Conservation (phyloP, 345 rosid genomes). For the Litchi chinensis region DNA sequence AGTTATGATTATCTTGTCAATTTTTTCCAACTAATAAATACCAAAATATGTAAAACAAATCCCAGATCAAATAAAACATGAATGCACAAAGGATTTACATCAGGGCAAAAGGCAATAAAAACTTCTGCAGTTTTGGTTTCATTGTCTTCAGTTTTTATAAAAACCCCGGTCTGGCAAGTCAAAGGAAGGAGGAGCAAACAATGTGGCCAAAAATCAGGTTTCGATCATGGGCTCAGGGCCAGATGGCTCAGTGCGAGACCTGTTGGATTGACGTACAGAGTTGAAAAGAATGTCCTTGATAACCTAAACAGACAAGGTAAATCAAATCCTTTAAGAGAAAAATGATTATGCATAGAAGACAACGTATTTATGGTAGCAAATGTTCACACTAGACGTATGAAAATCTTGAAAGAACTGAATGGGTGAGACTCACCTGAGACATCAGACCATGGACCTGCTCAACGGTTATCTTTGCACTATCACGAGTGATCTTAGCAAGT, state of each 20-base stretch:
- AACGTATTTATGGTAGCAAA: neutral
- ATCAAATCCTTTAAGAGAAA: conserved; percentile 3
- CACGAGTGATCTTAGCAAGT: conserved; percentile 96
- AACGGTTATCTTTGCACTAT: conserved; percentile 93
- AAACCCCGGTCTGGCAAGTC: neutral
- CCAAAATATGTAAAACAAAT: neutral
- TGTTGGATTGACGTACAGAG: conserved; percentile 66
- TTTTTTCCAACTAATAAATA: neutral
- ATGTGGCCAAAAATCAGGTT: conserved; percentile 41
- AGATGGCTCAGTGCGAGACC: conserved; percentile 51
- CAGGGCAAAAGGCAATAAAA: conserved; percentile 19
- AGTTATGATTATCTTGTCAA: neutral
- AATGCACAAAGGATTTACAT: conserved; percentile 36
- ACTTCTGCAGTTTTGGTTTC: conserved; percentile 13
- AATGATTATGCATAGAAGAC: neutral
- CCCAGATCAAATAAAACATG: conserved; percentile 7
- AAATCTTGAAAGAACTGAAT: conserved; percentile 12
- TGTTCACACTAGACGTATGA: neutral
- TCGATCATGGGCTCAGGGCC: conserved; percentile 96
- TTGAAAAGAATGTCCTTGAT: conserved; percentile 96
- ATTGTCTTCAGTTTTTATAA: neutral
- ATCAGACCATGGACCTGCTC: conserved; percentile 98
- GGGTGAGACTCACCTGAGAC: conserved; percentile 75
- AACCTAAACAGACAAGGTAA: conserved; percentile 47
- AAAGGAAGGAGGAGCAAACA: conserved; percentile 11